Evolutionary conservation across 2,329 filamentous ascomycete genomes (phyloP), one percentile per base, ranked within the genome.

Genomic region (Diplodia mutila): DNA sequence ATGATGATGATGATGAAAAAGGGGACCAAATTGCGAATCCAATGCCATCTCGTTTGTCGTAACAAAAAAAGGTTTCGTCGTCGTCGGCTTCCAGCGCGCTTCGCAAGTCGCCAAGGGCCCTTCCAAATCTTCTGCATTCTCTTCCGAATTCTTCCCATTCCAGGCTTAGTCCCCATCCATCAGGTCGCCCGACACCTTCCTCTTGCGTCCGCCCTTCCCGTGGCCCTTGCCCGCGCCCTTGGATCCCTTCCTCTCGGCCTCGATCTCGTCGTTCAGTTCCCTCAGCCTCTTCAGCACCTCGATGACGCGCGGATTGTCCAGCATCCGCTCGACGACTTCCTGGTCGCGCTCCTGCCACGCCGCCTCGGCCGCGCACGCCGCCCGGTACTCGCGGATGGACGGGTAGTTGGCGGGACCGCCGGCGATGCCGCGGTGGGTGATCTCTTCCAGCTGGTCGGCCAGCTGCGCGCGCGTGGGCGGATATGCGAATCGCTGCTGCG

Each of bases 341-440:
- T 61, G 65, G 18, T 67, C 65, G 32, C 65, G 54, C 23, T 67
- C 65, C 65, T 67, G 65, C 65, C 65, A 67, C 3, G 65, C 65
- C 21, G 65, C 65, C 34, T 67, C 65, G 9, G 65, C 65, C 9
- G 65, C 65, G 29, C 54, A 61, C 12, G 65, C 65, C 4, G 65
- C 65, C 6, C 65, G 46, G 65, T 67, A 67, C 65, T 67, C 54
- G 32, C 48, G 49, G 8, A 52, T 8, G 8, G 46, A 32, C 6
- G 29, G 32, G 34, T 21, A 67, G 25, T 61, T 61, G n/a, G 54
- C 46, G 23, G 65, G 65, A 18, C 65, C 65, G 34, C 54, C 65
- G 25, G 54, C 54, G 23, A 67, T 61, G 21, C 65, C 65, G 54
- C 54, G 54, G 54, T 61, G 54, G 2, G 55, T 67, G n/a, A 67